Base-by-base conservation (phyloP, 495 filamentous ascomycete genomes). In the Acidiella bohemica region DNA sequence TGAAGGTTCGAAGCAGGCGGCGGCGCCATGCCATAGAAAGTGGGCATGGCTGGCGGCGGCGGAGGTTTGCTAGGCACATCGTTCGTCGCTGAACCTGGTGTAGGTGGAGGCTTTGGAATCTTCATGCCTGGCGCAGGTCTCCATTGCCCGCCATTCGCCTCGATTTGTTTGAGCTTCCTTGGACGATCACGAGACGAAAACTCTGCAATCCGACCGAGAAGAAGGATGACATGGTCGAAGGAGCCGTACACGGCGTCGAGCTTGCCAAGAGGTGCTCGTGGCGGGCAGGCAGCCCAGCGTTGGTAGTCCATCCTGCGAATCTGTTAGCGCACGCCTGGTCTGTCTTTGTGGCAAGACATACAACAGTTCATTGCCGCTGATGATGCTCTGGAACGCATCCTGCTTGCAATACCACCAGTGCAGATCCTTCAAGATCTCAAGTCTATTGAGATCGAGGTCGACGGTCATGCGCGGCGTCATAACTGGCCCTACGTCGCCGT, bases 391-490 rank as follows among this genome's bases (percentile, higher is more conserved):
- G 51, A 86, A 83, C 5, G 79, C 72, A 60, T 97, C 90, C 60
- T 93, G 87, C 61, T 93, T 92, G 39, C 69, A 76, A 59, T 80
- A 97, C 85, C 84, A 96, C 90, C 90, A 97, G 62, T 81, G 93
- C 21, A 97, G 65, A 60, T 97, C 90, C 39, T 79, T 73, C 38
- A 92, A 71, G 26, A 81, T 72, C 54, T 84, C 75, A 52, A 81
- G 92, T 18, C 63, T 72, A 54, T 33, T 58, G 56, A 32, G 46
- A 54, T 61, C 54, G 7, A 59, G 19, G 8, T 41, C 38, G 2
- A 39, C 21, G 12, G 21, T 40, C 4, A 50, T 40, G 17, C 39
- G 35, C 1, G 46, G 38, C n/a, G 42, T 43, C 37, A 41, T 27
- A 17, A 53, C 37, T 3, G 46, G 46, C 2, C 56, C 54, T 32